A percentile compares a stretch with the other conserved stretches of the same genome.
Conservation (phyloP, 768 basidiomycete species). For the Suillus alpinus region DNA sequence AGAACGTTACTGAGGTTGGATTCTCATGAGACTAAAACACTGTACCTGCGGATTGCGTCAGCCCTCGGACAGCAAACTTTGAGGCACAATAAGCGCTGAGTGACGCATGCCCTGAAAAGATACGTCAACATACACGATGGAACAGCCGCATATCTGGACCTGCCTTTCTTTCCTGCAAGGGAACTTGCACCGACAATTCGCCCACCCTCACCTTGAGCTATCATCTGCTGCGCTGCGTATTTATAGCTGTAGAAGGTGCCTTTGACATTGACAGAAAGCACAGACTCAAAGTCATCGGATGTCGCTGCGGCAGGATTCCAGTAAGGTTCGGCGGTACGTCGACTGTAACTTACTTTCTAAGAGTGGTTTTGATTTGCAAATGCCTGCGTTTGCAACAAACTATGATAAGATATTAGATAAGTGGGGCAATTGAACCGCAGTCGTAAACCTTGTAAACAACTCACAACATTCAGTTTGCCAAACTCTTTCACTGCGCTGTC, state of each 20-base stretch:
- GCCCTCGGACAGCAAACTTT: slow-evolving; percentile 42
- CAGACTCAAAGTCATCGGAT: slow-evolving; percentile 30
- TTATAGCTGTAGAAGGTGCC: slow-evolving; percentile 42
- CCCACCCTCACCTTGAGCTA: slow-evolving; percentile 40
- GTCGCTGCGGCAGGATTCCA: slow-evolving; percentile 21
- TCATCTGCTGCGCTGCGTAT: slow-evolving; percentile 42
- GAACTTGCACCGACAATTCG: slow-evolving; percentile 41
- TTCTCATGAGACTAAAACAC: not conserved
- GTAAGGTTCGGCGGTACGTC: slow-evolving; percentile 1
- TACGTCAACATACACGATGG: not conserved
- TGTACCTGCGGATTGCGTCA: slow-evolving; percentile 36
- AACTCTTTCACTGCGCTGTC: slow-evolving; percentile 20
- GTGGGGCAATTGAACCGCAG: not conserved
- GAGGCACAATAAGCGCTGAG: slow-evolving; percentile 33
- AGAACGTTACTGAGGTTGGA: not conserved
- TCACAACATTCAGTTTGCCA: slow-evolving; percentile 35
- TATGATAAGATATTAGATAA: not conserved
- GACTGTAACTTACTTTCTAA: slow-evolving; percentile 14
- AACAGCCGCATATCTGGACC: not conserved
- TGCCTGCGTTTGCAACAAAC: slow-evolving; percentile 25
- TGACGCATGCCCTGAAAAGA: slow-evolving; percentile 26
- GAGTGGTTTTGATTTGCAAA: slow-evolving; percentile 4
- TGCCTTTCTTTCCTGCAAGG: slow-evolving; percentile 32
- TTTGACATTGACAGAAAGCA: slow-evolving; percentile 37
- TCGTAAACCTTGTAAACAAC: slow-evolving; percentile 7